phyloP scores from a whole-genome alignment of 768 basidiomycete species.

The Chiua virens region DNA sequence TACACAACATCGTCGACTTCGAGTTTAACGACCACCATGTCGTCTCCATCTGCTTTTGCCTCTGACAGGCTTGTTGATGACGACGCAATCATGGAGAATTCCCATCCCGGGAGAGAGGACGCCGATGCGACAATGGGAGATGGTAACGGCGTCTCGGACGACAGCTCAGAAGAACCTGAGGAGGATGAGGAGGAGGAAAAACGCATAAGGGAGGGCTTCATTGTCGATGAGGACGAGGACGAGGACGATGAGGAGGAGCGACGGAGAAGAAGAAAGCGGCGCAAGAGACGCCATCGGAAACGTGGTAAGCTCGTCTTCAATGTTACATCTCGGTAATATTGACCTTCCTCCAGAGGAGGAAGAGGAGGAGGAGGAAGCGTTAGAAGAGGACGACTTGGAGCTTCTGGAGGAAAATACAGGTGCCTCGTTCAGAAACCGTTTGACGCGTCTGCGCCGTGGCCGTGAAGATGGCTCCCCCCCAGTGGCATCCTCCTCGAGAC shows the following conservation, averaged over 20 bases:
- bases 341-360: constrained; percentile 40
- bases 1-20: constrained; percentile 12
- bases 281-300: constrained; percentile 64
- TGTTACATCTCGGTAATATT: constrained; percentile 8
- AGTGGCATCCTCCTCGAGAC: constrained; percentile 58
- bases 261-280: constrained; percentile 59
- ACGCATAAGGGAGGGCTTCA: constrained; percentile 83
- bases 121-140: constrained; percentile 54
- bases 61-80: constrained; percentile 35
- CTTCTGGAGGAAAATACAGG: constrained; percentile 85
- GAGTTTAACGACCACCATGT: constrained; percentile 44
- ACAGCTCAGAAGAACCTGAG: constrained; percentile 88
- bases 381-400: constrained; percentile 90
- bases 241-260: constrained; percentile 61
- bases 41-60: constrained; percentile 47
- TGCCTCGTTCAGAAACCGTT: constrained; percentile 66
- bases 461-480: constrained; percentile 72
- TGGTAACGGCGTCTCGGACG: constrained; percentile 52
- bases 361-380: constrained; percentile 60
- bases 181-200: constrained; percentile 89
- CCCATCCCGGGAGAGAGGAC: constrained; percentile 50
- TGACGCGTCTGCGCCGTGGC: constrained; percentile 75
- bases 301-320: constrained; percentile 37
- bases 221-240: constrained; percentile 90
- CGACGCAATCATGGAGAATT: constrained; percentile 65